Evolutionary conservation across 306 rosid genomes (phyloP), one percentile per base, ranked within the genome.

Genomic region (Vachellia collinsii): DNA sequence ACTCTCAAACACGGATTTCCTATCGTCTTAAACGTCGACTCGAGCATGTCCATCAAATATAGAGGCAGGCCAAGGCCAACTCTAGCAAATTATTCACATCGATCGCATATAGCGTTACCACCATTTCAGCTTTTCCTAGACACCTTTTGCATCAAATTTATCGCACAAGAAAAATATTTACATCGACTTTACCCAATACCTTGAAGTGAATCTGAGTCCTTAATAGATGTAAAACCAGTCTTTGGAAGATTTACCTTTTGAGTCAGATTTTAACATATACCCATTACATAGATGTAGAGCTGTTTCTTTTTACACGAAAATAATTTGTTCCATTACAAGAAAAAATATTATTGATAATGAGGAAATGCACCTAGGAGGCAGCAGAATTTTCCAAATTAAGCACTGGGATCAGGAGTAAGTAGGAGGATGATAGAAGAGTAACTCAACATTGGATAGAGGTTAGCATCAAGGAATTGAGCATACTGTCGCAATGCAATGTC

Each of bases 381-480:
- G 54, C 64, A 59, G 17, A 75, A 77, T 65, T 73, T 51, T 66
- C 71, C 82, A 79, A 42, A 75, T 74, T 81, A 83, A 8, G 82
- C 83, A 82, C 66, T 84, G 81, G 84, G 82, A 54, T 84, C 80
- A 4, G 93, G 97, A 64, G 85, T 64, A 64, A 81, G 91, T 70
- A 93, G 42, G n/a, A 95, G 92, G 82, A 95, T 86, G 87, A 93
- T 83, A 83, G 99, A 93, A 81, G 99, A 95, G 90, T 93, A 95
- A 88, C 94, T 90, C 61, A 90, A 93, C 99, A 91, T 95, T 51
- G 99, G 99, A 83, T 95, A 95, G 22, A 83, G 66, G 82, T 90
- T 93, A 78, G 89, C 87, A 0, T 93, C 97, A 38, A 95, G 91
- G 84, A 95, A 93, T 61, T 93, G 98, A 44, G 93, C 90, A 77